Evolutionary conservation across 2,329 filamentous ascomycete species (phyloP).

Genomic region (Penicillium oxalicum): DNA sequence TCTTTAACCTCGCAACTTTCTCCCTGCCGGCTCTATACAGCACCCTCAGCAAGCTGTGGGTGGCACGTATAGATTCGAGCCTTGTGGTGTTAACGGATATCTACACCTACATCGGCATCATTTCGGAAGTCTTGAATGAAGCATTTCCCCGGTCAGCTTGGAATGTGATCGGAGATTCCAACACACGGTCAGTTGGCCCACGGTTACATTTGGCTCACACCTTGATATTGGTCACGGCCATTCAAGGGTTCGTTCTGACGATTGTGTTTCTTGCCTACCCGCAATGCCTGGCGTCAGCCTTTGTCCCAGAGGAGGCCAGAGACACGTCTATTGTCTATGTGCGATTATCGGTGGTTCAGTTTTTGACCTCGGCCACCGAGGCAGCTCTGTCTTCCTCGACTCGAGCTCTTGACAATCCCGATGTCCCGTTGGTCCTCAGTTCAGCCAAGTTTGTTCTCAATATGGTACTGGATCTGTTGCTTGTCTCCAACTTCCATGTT

Average conservation of each 20-base stretch:
- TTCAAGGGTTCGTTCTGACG: slow-evolving; percentile 56
- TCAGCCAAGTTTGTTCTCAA: slow-evolving; percentile 59
- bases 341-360: slow-evolving; percentile 57
- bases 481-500: slow-evolving; percentile 62
- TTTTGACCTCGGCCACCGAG: slow-evolving; percentile 58
- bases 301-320: slow-evolving; percentile 57
- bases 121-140: slow-evolving; percentile 66
- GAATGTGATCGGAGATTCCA: slow-evolving; percentile 61
- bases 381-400: slow-evolving; percentile 57
- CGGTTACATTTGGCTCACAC: slow-evolving; percentile 59
- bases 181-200: slow-evolving; percentile 46
- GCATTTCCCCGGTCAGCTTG: slow-evolving; percentile 63
- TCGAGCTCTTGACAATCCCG: slow-evolving; percentile 61
- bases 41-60: slow-evolving; percentile 62
- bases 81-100: slow-evolving; percentile 59
- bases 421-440: slow-evolving; percentile 63
- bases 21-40: slow-evolving; percentile 60
- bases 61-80: slow-evolving; percentile 60
- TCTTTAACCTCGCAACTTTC: slow-evolving; percentile 59
- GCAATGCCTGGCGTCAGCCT: slow-evolving; percentile 50
- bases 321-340: slow-evolving; percentile 57
- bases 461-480: slow-evolving; percentile 59
- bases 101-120: slow-evolving; percentile 63
- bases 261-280: slow-evolving; percentile 54
- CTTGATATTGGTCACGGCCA: slow-evolving; percentile 48